Conservation (phyloP, 805 yeast genomes). For the Wickerhamiella brachini region DNA sequence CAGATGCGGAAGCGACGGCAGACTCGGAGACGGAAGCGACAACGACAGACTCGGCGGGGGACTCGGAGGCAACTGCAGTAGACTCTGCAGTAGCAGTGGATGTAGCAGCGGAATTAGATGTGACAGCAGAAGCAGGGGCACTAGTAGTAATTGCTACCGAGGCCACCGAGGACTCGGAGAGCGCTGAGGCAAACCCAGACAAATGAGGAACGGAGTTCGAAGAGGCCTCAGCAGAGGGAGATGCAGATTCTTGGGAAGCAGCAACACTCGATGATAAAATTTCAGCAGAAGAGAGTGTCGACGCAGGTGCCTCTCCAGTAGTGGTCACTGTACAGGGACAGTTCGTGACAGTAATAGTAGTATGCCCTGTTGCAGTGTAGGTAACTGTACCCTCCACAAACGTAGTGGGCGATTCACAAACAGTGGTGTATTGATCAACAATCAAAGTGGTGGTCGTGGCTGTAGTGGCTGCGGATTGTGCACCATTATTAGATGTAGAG, state of each 20-base stretch:
- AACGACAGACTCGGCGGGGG: too few species aligned
- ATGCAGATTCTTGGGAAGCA: neutral
- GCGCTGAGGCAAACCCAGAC: neutral
- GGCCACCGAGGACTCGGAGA: neutral
- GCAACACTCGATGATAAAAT: neutral
- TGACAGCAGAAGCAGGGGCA: neutral
- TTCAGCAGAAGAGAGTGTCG: neutral
- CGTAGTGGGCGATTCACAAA: constrained; percentile 63
- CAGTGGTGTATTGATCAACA: constrained; percentile 40
- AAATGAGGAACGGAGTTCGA: neutral
- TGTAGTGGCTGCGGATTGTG: neutral
- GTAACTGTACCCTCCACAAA: constrained; percentile 52
- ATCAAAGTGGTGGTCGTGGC: neutral
- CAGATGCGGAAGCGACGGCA: too few species aligned
- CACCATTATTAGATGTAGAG: constrained; percentile 4
- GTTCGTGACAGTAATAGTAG: constrained; percentile 10
- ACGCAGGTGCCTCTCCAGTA: neutral
- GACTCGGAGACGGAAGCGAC: neutral
- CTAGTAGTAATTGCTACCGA: neutral
- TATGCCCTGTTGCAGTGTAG: constrained; percentile 34
- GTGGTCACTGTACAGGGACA: constrained; percentile 7
- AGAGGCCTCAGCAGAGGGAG: neutral
- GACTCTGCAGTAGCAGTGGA: neutral
- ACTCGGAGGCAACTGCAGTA: too few species aligned
- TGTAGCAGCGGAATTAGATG: neutral